Evolutionary conservation across 2,329 filamentous ascomycete species (phyloP), one percentile per base, ranked within the genome.

Genomic region (Salinomyces thailandicus): DNA sequence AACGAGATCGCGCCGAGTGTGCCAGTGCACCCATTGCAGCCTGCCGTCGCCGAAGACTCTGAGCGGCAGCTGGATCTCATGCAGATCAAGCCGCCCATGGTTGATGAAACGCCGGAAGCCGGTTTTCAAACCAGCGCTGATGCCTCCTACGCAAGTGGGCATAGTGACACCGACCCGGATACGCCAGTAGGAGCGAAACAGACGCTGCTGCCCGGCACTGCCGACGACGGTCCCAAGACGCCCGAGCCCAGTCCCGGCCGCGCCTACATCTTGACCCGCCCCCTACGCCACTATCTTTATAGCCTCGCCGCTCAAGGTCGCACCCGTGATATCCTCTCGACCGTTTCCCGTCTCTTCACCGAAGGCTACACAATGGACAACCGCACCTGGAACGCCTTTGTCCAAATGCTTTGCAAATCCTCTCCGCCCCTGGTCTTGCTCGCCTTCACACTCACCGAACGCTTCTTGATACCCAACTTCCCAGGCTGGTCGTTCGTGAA

Each of bases 341-440:
- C 73, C 12, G 57, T 86, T 18, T 58, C 67, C 15, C 59, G 70
- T n/a, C 64, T 87, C 8, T 64, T 74, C 6, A 54, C 57, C 1
- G 68, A 71, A 27, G 89, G 87, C 8, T 95, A 89, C 63, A 63
- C 66, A 18, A 61, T 95, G 39, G 79, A 85, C 52, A 79, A 74
- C 54, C 72, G 71, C 49, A 86, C 84, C 48, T 93, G 85, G 85
- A 91, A 93, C 55, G 68, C 73, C 34, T 78, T 83, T 45, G 71
- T 94, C 37, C 75, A 81, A 49, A 61, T 70, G 34, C 73, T 95
- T 18, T 74, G 77, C 16, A 63, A 68, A 11, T 67, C 76, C 36
- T 69, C 35, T 5, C 55, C 55, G 16, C 51, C 57, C 12, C 67
- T 71, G 31, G 71, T 72, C 49, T 61, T 74, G 32, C 68, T 79